Percentiles rank a stretch among this genome's conserved stretches.
Evolutionary conservation across 108 stramenopile species (phyloP).

Genomic region (Aurantiochytrium sp.): DNA sequence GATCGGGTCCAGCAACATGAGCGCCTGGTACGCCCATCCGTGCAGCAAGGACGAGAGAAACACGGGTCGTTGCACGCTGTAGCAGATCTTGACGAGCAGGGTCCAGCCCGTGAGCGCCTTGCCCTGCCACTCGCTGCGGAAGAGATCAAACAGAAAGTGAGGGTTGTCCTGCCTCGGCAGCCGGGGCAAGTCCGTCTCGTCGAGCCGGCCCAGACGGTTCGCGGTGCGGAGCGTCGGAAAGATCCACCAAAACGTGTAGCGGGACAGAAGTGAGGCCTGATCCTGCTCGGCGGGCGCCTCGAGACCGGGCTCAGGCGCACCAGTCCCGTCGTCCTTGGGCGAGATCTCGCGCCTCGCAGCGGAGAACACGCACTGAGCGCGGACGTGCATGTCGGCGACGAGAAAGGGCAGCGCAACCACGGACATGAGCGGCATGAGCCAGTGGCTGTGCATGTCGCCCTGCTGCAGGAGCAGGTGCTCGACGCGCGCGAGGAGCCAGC

Average conservation of each 20-base stretch:
- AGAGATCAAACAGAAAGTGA: neutral
- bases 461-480: neutral
- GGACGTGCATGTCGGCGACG: neutral
- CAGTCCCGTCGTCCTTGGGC: too few relatives aligned
- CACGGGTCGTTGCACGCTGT: neutral
- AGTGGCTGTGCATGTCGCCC: neutral
- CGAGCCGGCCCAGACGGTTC: neutral
- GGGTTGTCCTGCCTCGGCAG: neutral
- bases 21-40: neutral
- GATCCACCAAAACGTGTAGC: conserved; percentile 33
- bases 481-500: neutral
- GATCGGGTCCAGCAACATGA: conserved; percentile 23
- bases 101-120: neutral
- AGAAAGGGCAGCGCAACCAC: neutral
- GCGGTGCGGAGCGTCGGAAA: conserved; percentile 14
- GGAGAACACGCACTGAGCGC: neutral
- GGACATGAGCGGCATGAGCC: neutral
- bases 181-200: neutral
- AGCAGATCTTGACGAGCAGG: neutral
- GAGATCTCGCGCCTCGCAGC: neutral
- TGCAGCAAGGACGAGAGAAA: neutral
- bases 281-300: neutral
- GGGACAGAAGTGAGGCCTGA: neutral
- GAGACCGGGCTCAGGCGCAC: too few relatives aligned
- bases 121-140: neutral